Conservation (phyloP, 78 protist genomes). For the Dictyostelium discoideum region dicty_2.7 NC_007091.3:1222501-1223000, state of each 20-base stretch:
- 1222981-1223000: constrained; percentile 30
- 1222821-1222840: constrained; percentile 43
- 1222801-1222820: constrained; percentile 7
- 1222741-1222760: neutral
- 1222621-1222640: neutral
- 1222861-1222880: constrained; percentile 25
- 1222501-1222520: neutral
- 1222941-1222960: constrained; percentile 39
- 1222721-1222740: neutral
- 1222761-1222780: neutral
- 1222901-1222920: constrained; percentile 18
- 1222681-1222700: neutral
- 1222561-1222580: neutral
- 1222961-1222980: constrained; percentile 54
- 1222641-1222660: neutral
- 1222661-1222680: neutral
- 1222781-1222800: constrained; percentile 35
- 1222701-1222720: neutral
- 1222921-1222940: constrained; percentile 42
- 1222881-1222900: constrained; percentile 26
- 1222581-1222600: neutral
- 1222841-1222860: constrained; percentile 3
- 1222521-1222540: neutral
- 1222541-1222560: neutral
- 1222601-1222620: neutral